Evolutionary conservation across 2,329 filamentous ascomycete species (phyloP).

Genomic region (Botryosphaeria dothidea): DNA sequence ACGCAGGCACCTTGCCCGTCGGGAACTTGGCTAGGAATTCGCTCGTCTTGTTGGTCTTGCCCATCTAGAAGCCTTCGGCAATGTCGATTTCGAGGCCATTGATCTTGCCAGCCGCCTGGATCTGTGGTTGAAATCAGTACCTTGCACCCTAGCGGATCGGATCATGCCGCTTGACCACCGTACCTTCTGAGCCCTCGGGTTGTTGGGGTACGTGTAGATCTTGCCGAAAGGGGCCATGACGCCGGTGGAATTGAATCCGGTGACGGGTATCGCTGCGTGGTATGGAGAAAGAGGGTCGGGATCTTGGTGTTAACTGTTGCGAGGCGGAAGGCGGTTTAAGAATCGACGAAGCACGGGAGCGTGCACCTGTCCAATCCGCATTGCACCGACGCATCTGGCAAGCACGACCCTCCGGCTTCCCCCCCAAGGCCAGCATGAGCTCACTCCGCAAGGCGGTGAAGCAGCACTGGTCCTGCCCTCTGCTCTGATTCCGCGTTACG

Average conservation of each 20-base stretch:
- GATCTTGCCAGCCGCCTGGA: constrained; percentile 25
- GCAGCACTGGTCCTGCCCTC: neutral
- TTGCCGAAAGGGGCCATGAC: constrained; percentile 26
- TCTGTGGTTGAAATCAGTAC: neutral
- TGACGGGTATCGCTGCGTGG: neutral
- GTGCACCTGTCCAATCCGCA: neutral
- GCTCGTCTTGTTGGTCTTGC: constrained; percentile 45
- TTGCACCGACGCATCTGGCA: neutral
- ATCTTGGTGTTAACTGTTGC: neutral
- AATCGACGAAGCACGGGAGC: neutral
- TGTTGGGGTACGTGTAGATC: constrained; percentile 23
- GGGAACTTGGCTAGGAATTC: constrained; percentile 55
- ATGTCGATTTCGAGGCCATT: constrained; percentile 31
- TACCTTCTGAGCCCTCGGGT: constrained; percentile 23
- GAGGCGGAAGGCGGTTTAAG: neutral
- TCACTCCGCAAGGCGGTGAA: neutral
- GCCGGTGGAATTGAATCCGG: neutral
- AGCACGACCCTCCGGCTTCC: neutral
- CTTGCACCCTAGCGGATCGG: no score
- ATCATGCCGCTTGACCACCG: neutral
- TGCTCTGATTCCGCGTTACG: neutral
- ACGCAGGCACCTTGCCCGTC: constrained; percentile 53
- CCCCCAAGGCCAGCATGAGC: neutral
- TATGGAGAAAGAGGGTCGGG: neutral
- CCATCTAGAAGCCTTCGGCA: constrained; percentile 43